Conservation (phyloP, 1,284 basidiomycete genomes). For the Naganishia sp. region DNA sequence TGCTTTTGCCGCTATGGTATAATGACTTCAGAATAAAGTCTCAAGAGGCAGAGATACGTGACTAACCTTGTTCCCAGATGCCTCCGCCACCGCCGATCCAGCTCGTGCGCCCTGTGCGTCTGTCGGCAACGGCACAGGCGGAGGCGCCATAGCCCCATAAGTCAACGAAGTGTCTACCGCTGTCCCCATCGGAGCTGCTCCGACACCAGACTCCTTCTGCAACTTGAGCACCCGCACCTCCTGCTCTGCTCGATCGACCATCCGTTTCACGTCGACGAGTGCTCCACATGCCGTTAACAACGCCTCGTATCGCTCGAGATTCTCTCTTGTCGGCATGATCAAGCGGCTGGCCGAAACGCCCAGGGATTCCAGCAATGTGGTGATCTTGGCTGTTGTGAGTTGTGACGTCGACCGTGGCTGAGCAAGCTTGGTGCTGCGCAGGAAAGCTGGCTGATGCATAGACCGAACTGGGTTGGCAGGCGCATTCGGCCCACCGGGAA, state of each 20-base stretch:
- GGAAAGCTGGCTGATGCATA: slow-evolving; percentile 68
- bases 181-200: background rate
- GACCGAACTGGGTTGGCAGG: slow-evolving; percentile 37
- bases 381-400: slow-evolving; percentile 65
- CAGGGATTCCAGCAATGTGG: slow-evolving; percentile 71
- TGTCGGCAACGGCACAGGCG: background rate
- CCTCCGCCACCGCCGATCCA: background rate
- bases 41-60: background rate
- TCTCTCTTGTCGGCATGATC: slow-evolving; percentile 87
- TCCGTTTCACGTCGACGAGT: slow-evolving; percentile 81
- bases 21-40: background rate
- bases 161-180: no score
- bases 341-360: slow-evolving; percentile 71
- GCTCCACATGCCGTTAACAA: slow-evolving; percentile 69
- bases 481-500: slow-evolving; percentile 7
- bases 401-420: slow-evolving; percentile 63
- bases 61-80: slow-evolving; percentile 9
- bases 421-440: slow-evolving; percentile 81
- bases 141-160: background rate
- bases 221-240: slow-evolving; percentile 72
- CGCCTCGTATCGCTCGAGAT: slow-evolving; percentile 69
- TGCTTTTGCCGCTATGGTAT: slow-evolving; percentile 3
- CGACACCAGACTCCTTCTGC: slow-evolving; percentile 58
- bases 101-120: background rate
- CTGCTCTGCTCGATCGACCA: slow-evolving; percentile 79